These are phyloP conservation scores for Suillus clintonianus DNA, from an alignment of 768 basidiomycete genomes.

Conservation along the genomic window DNA sequence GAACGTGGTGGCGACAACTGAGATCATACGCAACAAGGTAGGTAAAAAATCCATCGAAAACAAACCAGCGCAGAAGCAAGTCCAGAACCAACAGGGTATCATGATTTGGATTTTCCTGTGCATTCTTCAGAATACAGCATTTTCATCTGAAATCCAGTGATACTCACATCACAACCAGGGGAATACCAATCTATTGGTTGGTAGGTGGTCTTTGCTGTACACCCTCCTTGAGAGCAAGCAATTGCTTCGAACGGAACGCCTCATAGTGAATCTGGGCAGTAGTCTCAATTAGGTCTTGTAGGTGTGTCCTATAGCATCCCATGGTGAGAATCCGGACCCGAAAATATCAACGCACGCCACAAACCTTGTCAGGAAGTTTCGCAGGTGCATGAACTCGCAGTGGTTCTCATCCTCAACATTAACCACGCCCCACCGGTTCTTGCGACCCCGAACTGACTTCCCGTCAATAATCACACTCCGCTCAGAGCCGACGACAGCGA, in stretches of 20 bases:
- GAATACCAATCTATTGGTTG: slow-evolving; percentile 23
- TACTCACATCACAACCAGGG: slow-evolving; percentile 2
- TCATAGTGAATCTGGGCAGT: slow-evolving; percentile 99
- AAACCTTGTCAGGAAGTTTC: slow-evolving; percentile 93
- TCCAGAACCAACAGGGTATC: slow-evolving; percentile 15
- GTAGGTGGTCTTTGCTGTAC: slow-evolving; percentile 68
- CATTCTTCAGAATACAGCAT: neutral
- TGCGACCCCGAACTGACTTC: slow-evolving; percentile 91
- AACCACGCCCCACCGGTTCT: slow-evolving; percentile 98
- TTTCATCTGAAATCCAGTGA: neutral
- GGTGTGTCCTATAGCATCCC: slow-evolving; percentile 69
- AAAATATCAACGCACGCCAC: slow-evolving; percentile 18
- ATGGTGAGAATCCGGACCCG: neutral
- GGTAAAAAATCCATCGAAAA: slow-evolving; percentile 12
- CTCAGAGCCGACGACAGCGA: slow-evolving; percentile 97
- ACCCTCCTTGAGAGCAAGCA: slow-evolving; percentile 95
- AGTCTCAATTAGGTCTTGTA: slow-evolving; percentile 98
- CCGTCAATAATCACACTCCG: slow-evolving; percentile 94
- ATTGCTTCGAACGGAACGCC: slow-evolving; percentile 98
- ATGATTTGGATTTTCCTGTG: slow-evolving; percentile 3
- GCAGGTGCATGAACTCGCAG: slow-evolving; percentile 97
- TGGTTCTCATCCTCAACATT: slow-evolving; percentile 96
- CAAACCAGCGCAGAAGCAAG: slow-evolving; percentile 12
- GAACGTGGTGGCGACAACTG: slow-evolving; percentile 12
- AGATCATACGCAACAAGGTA: slow-evolving; percentile 6